Evolutionary conservation across 257 asterid genomes (phyloP), one percentile per base, ranked within the genome.

Genomic region (Thymus quinquecostatus): DNA sequence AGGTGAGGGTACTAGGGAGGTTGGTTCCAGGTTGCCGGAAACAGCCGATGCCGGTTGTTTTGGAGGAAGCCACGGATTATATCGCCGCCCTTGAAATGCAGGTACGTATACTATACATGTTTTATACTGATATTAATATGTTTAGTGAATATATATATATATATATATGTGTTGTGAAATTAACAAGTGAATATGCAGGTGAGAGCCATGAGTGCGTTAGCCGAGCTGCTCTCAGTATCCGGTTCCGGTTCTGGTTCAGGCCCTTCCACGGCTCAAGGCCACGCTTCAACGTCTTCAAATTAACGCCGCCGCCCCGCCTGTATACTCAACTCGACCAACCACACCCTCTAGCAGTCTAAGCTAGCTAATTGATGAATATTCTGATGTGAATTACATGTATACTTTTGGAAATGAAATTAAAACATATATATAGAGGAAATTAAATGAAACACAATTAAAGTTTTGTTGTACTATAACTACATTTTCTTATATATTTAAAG

Each of bases 81-180:
- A 93, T 93, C 29, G 88, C 97, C 27, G 98, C 98, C 27, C 94
- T 93, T 51, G 83, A 93, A 84, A 91, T 93, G 98, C 98, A 93
- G 84, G 88, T 81, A 70, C 1, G 9, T 1, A 40, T 49, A 4
- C 29, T 5, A 10, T 60, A 9, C 33, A 56, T 38, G 14, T 14
- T n/a, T 44, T 6, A n/a, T 10, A 8, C n/a, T 68, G n/a, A 34
- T 34, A 5, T 33, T 56, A 10, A 56, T 38, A 3, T 3, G 44
- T 3, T 38, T 21, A 21, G 38, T 4, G 38, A 34, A 4, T 34
- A 34, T 34, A 21, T 21, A 21, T 34, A 34, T 36, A 36, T 36
- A 36, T 36, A 36, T 36, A 2, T 2, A 38, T 36, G 41, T 36
- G n/a, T 21, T 21, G 21, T 21, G 21, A 21, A 21, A 21, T 21